Base-by-base conservation (phyloP, 768 basidiomycete species). In the Tricholoma sp. region DNA sequence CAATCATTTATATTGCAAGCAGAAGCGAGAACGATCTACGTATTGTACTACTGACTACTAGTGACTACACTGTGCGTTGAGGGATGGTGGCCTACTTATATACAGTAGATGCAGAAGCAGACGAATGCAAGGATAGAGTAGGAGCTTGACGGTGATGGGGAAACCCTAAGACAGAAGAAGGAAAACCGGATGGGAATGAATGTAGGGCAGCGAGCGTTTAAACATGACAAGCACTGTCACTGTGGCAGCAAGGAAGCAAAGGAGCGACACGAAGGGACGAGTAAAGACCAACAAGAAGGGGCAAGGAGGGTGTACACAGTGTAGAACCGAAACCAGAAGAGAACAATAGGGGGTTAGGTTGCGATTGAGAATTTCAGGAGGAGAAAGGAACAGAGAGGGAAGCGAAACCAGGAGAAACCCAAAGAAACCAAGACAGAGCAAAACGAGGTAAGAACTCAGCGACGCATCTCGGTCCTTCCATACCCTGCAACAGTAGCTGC, bases 401-500 rank as follows among this genome's bases (percentile, higher is more conserved):
- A 14, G 31, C 8, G 31, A 32, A 50, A 14, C 10, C 27, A 14
- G 22, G 22, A 21, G 12, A 52, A 19, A 9, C 19, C 0, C n/a
- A 43, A 41, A 16, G 27, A 35, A 45, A 12, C 4, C 24, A 45
- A 52, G 24, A 5, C 24, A 27, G 24, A 27, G 24, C 3, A 19
- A 21, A 47, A 27, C 18, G 18, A 6, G 22, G 14, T 37, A 34
- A 27, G 4, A 24, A 10, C 22, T 59, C 55, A 64, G 37, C 54
- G 52, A 51, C 55, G 59, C 18, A 49, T 24, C 6, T n/a, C 56
- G 21, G 35, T 31, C 29, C 47, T 58, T 31, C 60, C 60, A 50
- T 58, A 45, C 22, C 63, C 58, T 16, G 56, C 55, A 8, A 64
- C 35, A 18, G 63, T 63, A 18, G 58, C 56, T 8, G 53, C 57